Evolutionary conservation across 1,139 yeast genomes (phyloP), one percentile per base, ranked within the genome.

Genomic region (Yamadazyma mexicana): DNA sequence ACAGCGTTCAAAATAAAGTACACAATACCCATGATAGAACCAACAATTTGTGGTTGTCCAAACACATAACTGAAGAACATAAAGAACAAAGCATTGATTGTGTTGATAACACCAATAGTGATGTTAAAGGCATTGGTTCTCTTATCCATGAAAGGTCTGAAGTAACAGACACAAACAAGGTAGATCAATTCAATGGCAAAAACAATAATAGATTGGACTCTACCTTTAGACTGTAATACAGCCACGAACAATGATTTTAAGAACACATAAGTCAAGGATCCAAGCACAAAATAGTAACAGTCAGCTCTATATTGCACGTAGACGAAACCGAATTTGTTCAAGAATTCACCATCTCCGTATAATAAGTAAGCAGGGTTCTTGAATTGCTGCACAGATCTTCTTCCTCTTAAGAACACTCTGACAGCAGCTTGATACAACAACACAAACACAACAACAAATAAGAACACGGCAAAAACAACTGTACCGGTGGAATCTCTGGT

Each of bases 21-120:
- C n/a, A 92, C 88, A 40, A 94, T 81, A 0, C 95, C 98, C 81
- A 91, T 87, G 35, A 92, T 83, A 1, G 97, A 87, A 1, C 94
- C 81, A 27, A 89, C 97, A 43, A 86, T 83, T 34, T 80, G 84
- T 7, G 96, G 95, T 59, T 87, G 92, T 24, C 75, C 76, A 65
- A 91, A 91, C 37, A 92, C 69, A 54, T 84, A 80, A 20, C 96
- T 87, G 68, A 89, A 92, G 66, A 92, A 89, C 69, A 89, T 66
- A 62, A 87, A 91, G 67, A 92, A 85, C 39, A 92, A 64, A 1
- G 96, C 81, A 61, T 91, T 91, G 55, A 91, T 66, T 40, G 89
- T 76, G 55, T 83, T 86, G 52, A 92, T 81, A 32, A 87, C 77
- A 25, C 87, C 79, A 54, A 92, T 88, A 37, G 87, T 77, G 53